Base-by-base conservation (phyloP, 257 asterid genomes). In the Gynochthodes officinalis region DNA sequence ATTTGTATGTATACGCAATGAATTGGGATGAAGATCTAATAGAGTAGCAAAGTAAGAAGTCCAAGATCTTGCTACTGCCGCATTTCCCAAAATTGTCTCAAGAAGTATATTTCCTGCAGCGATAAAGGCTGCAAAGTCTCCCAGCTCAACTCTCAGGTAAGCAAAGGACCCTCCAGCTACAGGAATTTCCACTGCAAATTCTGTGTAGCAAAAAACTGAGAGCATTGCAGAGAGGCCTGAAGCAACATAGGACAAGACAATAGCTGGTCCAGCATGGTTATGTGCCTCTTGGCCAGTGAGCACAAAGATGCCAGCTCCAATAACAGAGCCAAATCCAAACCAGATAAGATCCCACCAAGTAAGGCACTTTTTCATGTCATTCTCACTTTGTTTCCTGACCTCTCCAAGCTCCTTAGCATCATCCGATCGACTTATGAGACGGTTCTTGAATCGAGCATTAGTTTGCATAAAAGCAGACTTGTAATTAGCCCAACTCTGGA, bases 111-210 rank as follows among this genome's bases (percentile, higher is more conserved):
- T 81, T 73, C 80, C 85, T 32, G 82, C 82, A 27, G 84, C 82
- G 8, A 81, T 70, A 48, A 73, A 81, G 55, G 84, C 80, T 2
- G 77, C 70, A 32, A 81, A 77, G 54, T 81, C 82, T 25, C 85
- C 85, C 1, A 81, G 75, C 30, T 81, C 82, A 23, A 81, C 82
- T 52, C 82, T 77, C 50, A 81, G 73, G 67, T 81, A 81, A 13
- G 84, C 82, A 67, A 81, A 81, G 11, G 84, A 77, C 7, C 84
- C 84, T 58, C 84, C 85, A 52, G 85, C 85, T 0, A 81, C 85
- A 3, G 85, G 85, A 23, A 81, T 66, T 52, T 81, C 82, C 18
- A 77, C 80, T 4, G 82, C 75, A 48, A 81, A 81, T 68, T 81
- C 82, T 18, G 78, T 75, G 72, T 81, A 81, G 18, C 80, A 75